phyloP scores from a whole-genome alignment of 2,329 filamentous ascomycete genomes.

The Verticillium albo-atrum region DNA sequence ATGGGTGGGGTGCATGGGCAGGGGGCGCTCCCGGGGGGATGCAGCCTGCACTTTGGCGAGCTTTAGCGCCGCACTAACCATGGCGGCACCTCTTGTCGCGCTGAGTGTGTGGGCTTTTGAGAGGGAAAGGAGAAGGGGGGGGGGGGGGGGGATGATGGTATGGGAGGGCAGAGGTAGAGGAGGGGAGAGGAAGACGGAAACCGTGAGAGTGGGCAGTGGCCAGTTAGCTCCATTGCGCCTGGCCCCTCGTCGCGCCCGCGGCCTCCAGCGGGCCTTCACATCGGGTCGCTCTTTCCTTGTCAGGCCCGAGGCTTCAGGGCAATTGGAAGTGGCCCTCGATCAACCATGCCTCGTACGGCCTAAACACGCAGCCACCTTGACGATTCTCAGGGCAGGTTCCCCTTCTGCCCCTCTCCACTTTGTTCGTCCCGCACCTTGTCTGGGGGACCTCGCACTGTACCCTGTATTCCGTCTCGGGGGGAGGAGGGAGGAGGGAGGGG shows the following conservation, averaged over 20 bases:
- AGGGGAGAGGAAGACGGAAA: too few species aligned
- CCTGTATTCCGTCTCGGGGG: too few species aligned
- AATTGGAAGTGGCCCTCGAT: not conserved
- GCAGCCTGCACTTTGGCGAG: not conserved
- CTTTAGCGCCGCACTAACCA: not conserved
- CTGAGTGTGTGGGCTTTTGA: not conserved
- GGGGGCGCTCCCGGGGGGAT: not conserved
- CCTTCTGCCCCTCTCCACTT: not conserved
- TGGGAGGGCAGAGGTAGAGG: too few species aligned
- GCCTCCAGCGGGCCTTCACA: not conserved
- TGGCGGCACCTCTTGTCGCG: not conserved
- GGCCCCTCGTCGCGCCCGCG: not conserved
- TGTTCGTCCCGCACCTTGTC: not conserved
- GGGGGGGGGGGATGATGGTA: too few species aligned
- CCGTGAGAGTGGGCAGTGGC: too few species aligned
- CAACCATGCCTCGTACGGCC: not conserved
- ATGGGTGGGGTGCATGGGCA: not conserved
- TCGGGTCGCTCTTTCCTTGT: not conserved
- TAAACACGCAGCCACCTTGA: not conserved
- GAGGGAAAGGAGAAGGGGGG: too few species aligned
- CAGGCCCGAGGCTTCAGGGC: too few species aligned
- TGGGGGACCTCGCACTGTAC: not conserved
- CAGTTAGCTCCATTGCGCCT: too few species aligned
- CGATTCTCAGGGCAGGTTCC: not conserved
- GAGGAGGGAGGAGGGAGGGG: too few species aligned